These are phyloP conservation scores for Thozetella sp. DNA, from an alignment of 495 filamentous ascomycete genomes.

Conservation along the genomic window DNA sequence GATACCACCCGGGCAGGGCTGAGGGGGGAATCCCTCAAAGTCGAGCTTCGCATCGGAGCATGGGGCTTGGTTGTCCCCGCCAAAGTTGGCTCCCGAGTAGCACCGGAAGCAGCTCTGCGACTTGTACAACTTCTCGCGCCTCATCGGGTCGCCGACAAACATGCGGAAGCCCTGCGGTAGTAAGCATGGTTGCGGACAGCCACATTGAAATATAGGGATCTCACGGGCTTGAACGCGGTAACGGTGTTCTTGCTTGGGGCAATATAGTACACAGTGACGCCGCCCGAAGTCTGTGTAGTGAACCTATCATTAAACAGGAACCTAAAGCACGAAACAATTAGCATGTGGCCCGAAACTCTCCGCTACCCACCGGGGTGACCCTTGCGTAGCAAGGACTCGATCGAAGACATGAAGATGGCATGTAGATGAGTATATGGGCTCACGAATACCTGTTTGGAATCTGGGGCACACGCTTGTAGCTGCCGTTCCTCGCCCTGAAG, in stretches of 20 bases:
- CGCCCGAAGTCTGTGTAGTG: constrained; percentile 39
- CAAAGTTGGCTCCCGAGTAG: constrained; percentile 36
- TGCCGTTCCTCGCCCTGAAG: constrained; percentile 39
- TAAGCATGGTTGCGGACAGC: background rate
- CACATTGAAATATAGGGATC: constrained; percentile 4
- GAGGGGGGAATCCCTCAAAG: constrained; percentile 29
- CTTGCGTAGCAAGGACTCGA: background rate
- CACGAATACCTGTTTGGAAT: constrained; percentile 33
- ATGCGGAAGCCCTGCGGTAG: constrained; percentile 30
- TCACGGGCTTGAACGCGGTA: constrained; percentile 45
- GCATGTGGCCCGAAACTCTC: background rate
- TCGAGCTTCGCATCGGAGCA: constrained; percentile 30
- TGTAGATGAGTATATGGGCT: constrained; percentile 3
- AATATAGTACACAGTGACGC: constrained; percentile 48
- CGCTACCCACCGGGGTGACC: background rate
- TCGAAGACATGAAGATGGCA: background rate
- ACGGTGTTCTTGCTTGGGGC: constrained; percentile 35
- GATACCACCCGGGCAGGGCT: constrained; percentile 36
- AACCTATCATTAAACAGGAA: constrained; percentile 41
- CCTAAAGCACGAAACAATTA: constrained; percentile 8
- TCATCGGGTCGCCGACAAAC: constrained; percentile 32
- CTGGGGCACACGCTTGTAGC: constrained; percentile 42
- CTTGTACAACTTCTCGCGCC: constrained; percentile 26
- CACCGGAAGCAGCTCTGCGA: constrained; percentile 45
- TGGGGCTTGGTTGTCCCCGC: constrained; percentile 34